Conservation (phyloP, 345 rosid species). For the Eucalyptus tenuipes region DNA sequence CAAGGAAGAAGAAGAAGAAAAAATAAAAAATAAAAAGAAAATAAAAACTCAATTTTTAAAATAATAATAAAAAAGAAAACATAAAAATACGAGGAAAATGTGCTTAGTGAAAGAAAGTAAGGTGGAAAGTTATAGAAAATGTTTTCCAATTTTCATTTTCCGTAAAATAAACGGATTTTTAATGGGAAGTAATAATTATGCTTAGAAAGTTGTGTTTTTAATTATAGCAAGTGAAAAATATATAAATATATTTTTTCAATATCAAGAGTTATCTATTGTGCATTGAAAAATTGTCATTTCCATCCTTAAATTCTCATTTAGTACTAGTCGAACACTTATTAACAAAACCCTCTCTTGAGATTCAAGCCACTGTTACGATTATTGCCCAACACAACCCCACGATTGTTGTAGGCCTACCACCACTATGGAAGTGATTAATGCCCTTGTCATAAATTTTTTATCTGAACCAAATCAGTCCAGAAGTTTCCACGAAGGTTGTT, state of each 20-base stretch:
- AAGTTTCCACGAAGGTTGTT: background rate
- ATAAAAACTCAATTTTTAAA: no score
- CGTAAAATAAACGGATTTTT: no score
- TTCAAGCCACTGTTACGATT: no score
- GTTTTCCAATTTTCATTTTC: accelerated
- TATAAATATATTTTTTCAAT: background rate
- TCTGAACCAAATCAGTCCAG: background rate
- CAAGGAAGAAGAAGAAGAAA: no score
- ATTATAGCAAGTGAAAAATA: no score
- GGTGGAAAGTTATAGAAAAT: no score
- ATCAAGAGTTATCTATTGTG: background rate
- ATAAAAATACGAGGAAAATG: no score
- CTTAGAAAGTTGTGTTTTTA: background rate
- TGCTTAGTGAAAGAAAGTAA: no score
- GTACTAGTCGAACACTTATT: background rate
- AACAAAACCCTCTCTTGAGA: background rate
- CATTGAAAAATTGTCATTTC: background rate
- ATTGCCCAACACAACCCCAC: background rate
- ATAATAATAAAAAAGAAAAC: no score
- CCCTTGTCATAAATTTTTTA: background rate
- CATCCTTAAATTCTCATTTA: background rate
- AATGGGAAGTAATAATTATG: background rate
- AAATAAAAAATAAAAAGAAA: no score
- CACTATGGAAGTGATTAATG: background rate
- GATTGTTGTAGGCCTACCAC: background rate